A percentile compares a stretch with the other conserved stretches of the same genome.
Evolutionary conservation across 176 grass and related monocot genomes (phyloP).

Genomic region (Leersia perrieri): DNA sequence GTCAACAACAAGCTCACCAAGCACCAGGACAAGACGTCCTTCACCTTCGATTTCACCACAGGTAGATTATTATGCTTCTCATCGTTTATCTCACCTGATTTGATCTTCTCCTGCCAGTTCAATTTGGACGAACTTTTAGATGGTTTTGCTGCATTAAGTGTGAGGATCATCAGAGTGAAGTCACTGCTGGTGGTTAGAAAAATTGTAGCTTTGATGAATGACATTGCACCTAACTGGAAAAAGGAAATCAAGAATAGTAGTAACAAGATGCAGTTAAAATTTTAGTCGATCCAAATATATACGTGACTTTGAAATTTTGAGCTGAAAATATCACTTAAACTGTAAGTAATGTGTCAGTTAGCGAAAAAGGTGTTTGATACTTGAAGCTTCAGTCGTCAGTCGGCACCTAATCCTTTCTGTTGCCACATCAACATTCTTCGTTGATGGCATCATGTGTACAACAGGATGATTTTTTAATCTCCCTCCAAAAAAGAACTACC

Average conservation of each 20-base stretch:
- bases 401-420: constrained; percentile 15
- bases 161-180: not conserved
- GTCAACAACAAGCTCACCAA: constrained; percentile 55
- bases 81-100: not conserved
- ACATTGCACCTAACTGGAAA: not conserved
- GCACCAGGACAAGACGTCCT: constrained; percentile 75
- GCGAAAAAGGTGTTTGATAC: constrained; percentile 20
- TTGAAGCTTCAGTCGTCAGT: constrained; percentile 33
- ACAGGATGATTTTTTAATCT: not conserved
- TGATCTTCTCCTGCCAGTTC: not conserved
- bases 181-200: constrained; percentile 9
- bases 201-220: not conserved
- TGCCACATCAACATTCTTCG: constrained; percentile 24
- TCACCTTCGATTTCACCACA: constrained; percentile 84
- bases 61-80: constrained; percentile 25
- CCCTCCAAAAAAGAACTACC: no score
- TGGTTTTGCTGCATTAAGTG: not conserved
- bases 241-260: not conserved
- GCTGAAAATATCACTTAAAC: not conserved
- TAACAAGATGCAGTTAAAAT: not conserved
- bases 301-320: not conserved
- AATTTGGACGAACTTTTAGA: not conserved
- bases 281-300: not conserved
- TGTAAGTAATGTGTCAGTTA: constrained; percentile 9
- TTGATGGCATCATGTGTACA: constrained; percentile 11